phyloP scores from a whole-genome alignment of 192 early-diverging fungal genomes.

The Podila verticillata region DNA sequence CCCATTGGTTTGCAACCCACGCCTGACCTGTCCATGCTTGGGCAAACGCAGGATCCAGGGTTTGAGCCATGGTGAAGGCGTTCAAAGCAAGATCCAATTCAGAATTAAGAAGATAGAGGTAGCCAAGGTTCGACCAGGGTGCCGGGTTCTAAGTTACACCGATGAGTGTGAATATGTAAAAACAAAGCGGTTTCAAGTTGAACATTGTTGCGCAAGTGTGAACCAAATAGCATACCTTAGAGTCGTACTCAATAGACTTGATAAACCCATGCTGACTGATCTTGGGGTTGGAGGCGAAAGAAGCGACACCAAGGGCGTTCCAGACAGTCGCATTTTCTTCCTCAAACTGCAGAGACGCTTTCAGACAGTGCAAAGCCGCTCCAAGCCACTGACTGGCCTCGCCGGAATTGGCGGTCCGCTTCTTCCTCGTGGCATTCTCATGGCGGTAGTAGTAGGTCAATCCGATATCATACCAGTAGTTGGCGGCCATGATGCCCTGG shows the following conservation, averaged over 20 bases:
- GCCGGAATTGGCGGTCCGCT: not conserved
- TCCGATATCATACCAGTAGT: slow-evolving; percentile 64
- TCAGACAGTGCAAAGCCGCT: slow-evolving; percentile 57
- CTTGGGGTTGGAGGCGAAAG: slow-evolving; percentile 52
- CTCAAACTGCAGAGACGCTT: slow-evolving; percentile 72
- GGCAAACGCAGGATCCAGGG: slow-evolving; percentile 80
- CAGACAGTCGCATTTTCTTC: slow-evolving; percentile 65
- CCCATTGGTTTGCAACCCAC: slow-evolving; percentile 71
- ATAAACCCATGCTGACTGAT: slow-evolving; percentile 90
- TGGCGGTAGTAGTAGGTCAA: slow-evolving; percentile 57
- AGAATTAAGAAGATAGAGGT: slow-evolving; percentile 73
- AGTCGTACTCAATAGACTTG: slow-evolving; percentile 74
- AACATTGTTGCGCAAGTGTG: no score
- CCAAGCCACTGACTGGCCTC: slow-evolving; percentile 18
- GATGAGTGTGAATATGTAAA: not conserved
- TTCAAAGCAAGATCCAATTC: slow-evolving; percentile 82
- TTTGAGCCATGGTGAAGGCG: slow-evolving; percentile 77
- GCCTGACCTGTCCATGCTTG: slow-evolving; percentile 91
- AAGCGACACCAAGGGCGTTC: slow-evolving; percentile 79
- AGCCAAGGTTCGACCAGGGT: slow-evolving; percentile 88
- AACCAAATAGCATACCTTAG: slow-evolving; percentile 60
- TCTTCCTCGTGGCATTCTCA: slow-evolving; percentile 30
- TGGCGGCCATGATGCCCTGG: slow-evolving; percentile 40
- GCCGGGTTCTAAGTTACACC: slow-evolving; percentile 54
- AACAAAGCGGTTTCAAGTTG: not conserved